Evolutionary conservation across 2,329 filamentous ascomycete genomes (phyloP).

Genomic region (Cladosporium sp.): DNA sequence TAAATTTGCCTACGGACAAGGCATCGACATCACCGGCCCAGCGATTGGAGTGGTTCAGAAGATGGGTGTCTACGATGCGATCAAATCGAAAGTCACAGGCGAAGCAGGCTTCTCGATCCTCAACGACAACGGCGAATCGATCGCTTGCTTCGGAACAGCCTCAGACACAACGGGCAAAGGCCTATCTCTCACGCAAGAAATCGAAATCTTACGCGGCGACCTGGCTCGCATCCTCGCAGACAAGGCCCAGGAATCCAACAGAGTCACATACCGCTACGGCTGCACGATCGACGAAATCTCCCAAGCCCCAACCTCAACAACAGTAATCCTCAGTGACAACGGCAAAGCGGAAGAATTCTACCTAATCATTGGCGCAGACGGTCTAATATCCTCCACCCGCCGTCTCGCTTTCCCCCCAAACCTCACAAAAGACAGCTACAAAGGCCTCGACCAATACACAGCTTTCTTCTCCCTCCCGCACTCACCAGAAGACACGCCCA

Average conservation of each 20-base stretch:
- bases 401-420: constrained; percentile 23
- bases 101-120: constrained; percentile 26
- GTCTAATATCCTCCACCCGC: constrained; percentile 26
- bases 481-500: constrained; percentile 13
- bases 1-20: constrained; percentile 22
- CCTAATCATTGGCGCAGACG: constrained; percentile 31
- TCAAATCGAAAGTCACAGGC: constrained; percentile 23
- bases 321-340: constrained; percentile 14
- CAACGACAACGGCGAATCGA: constrained; percentile 21
- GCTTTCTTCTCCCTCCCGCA: constrained; percentile 28
- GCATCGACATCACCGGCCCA: constrained; percentile 26
- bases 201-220: constrained; percentile 45
- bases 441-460: constrained; percentile 17
- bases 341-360: constrained; percentile 16
- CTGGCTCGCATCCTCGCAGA: constrained; percentile 42
- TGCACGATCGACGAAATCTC: constrained; percentile 14
- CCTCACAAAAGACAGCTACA: constrained; percentile 18
- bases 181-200: constrained; percentile 19
- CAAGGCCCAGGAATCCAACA: constrained; percentile 16
- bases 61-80: constrained; percentile 26
- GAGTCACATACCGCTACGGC: constrained; percentile 15
- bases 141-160: constrained; percentile 14
- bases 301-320: constrained; percentile 6
- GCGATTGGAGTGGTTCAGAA: constrained; percentile 22
- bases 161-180: not conserved